Conservation (phyloP, 2,329 filamentous ascomycete species). For the Lasiodiplodia sp. region DNA sequence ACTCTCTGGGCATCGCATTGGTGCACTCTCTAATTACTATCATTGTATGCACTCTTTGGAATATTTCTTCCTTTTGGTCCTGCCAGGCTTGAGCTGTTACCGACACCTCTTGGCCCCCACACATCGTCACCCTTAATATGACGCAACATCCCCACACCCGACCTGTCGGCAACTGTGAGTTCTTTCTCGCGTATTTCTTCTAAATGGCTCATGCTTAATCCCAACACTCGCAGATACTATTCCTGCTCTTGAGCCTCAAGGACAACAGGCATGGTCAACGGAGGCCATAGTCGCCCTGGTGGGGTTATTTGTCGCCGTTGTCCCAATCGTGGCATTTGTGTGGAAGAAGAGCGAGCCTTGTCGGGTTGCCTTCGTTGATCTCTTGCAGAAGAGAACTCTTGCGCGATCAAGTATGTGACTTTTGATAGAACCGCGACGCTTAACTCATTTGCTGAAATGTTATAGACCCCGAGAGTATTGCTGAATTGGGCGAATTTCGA, state of each 20-base stretch:
- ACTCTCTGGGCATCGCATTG: no score
- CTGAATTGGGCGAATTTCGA: not conserved
- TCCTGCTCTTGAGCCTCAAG: not conserved
- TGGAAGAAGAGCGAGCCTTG: not conserved
- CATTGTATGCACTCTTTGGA: not conserved
- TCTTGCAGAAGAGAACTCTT: not conserved
- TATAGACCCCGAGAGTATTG: not conserved
- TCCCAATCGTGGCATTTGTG: not conserved
- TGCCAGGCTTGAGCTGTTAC: not conserved
- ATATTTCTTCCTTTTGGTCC: not conserved
- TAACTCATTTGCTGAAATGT: not conserved
- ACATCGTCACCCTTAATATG: not conserved
- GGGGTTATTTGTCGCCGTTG: not conserved
- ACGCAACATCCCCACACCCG: not conserved
- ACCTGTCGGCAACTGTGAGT: not conserved
- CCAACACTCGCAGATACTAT: not conserved
- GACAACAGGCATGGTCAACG: not conserved
- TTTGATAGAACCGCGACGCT: rapidly evolving
- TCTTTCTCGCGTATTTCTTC: not conserved
- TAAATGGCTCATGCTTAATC: not conserved
- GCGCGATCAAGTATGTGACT: not conserved
- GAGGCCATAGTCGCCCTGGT: not conserved
- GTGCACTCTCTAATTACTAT: no score
- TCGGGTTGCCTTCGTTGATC: not conserved
- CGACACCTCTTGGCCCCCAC: not conserved